These are phyloP conservation scores for Trametes coccinea DNA, from an alignment of 768 basidiomycete species.

Conservation along the genomic window DNA sequence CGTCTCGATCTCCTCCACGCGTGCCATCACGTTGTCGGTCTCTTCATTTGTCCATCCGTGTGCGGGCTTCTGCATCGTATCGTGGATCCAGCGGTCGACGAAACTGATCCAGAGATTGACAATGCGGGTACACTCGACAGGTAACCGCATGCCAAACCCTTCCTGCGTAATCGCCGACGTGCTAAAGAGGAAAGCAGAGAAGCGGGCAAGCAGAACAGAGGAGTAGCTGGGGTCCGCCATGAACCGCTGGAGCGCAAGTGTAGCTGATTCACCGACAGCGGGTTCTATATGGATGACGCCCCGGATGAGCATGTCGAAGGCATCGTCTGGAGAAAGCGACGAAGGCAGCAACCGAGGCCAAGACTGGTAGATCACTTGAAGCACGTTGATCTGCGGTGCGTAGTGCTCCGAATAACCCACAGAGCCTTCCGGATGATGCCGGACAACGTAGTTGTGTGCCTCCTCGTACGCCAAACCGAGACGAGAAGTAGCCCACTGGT, in stretches of 20 bases:
- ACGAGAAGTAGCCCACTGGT: conserved; percentile 72
- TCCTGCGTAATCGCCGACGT: conserved; percentile 63
- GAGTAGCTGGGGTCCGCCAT: conserved; percentile 61
- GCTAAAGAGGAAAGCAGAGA: conserved; percentile 74
- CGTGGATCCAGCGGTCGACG: conserved; percentile 67
- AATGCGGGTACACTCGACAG: conserved; percentile 66
- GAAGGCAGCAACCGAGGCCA: conserved; percentile 81
- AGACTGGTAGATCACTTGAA: conserved; percentile 76
- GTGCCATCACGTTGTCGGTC: conserved; percentile 42
- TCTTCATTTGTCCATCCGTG: conserved; percentile 42
- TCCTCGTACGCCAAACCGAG: conserved; percentile 67
- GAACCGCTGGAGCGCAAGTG: conserved; percentile 68
- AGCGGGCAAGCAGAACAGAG: conserved; percentile 58
- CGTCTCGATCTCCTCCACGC: conserved; percentile 64
- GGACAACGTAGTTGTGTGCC: conserved; percentile 62
- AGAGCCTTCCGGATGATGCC: conserved; percentile 64
- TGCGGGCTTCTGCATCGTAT: conserved; percentile 43
- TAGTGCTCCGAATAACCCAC: conserved; percentile 68
- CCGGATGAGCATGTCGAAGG: conserved; percentile 76
- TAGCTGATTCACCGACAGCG: conserved; percentile 64
- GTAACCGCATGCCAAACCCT: conserved; percentile 58
- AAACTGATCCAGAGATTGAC: conserved; percentile 73
- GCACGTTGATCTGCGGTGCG: conserved; percentile 63
- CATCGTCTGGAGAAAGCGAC: conserved; percentile 52
- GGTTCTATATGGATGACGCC: conserved; percentile 89